Conservation (phyloP, 2,329 filamentous ascomycete genomes). For the Aspergillus ibericus region DNA sequence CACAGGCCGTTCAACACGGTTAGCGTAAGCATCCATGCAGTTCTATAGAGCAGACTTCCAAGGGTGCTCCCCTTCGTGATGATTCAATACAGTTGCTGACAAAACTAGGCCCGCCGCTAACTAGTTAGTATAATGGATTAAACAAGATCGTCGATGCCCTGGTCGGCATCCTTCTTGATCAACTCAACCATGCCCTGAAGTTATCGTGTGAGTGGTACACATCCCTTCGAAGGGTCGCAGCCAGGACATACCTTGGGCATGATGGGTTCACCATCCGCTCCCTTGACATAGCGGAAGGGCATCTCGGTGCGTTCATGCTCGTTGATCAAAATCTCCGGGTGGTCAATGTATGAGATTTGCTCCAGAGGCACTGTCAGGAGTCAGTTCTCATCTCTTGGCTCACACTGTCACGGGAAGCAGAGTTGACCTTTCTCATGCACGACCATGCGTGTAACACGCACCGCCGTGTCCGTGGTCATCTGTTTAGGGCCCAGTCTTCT, state of each 20-base stretch:
- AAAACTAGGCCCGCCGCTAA: not conserved
- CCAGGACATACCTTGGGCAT: slow-evolving; percentile 77
- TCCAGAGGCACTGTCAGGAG: slow-evolving; percentile 65
- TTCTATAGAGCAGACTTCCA: too few relatives aligned
- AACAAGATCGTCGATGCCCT: slow-evolving; percentile 82
- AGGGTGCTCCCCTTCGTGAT: not conserved
- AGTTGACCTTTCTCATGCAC: slow-evolving; percentile 73
- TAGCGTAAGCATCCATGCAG: not conserved
- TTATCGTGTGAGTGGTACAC: slow-evolving; percentile 9
- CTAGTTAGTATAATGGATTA: slow-evolving; percentile 38
- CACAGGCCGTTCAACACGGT: too few relatives aligned
- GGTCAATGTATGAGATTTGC: slow-evolving; percentile 78
- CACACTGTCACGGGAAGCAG: not conserved
- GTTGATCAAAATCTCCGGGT: slow-evolving; percentile 85
- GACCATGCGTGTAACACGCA: slow-evolving; percentile 86
- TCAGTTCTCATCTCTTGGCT: slow-evolving; percentile 10
- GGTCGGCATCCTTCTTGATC: slow-evolving; percentile 91
- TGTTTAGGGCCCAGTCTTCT: slow-evolving; percentile 86
- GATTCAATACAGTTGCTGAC: not conserved
- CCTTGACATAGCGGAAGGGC: slow-evolving; percentile 94
- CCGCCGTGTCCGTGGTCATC: slow-evolving; percentile 98
- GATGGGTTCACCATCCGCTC: slow-evolving; percentile 71
- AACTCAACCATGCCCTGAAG: slow-evolving; percentile 86
- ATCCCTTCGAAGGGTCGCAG: slow-evolving; percentile 15
- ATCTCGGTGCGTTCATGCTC: slow-evolving; percentile 94